Base-by-base conservation (phyloP, 2,329 filamentous ascomycete species). In the Arthrobotrys conoides region DNA sequence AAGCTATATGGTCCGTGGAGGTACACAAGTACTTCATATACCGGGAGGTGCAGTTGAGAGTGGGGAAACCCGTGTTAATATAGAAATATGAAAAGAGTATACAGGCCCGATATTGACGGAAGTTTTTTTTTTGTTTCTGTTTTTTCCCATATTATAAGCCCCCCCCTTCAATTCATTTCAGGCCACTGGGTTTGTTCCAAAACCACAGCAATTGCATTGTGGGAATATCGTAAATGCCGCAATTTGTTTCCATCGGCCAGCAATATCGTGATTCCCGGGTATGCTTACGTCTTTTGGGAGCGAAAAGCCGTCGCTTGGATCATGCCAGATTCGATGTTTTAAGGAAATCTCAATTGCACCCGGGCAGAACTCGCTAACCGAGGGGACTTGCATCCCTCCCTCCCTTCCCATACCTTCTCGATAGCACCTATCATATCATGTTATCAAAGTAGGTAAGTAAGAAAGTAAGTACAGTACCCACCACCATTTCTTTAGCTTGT, bases 251-350 rank as follows among this genome's bases (percentile, higher is more conserved):
- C 61, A 67, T 71, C 68, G 55, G 46, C 63, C 68, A 69, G 24
- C 68, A 14, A 41, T 67, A n/a, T 78, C 68, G 55, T 78, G 75
- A 68, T 72, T 78, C 68, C 73, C 75, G 61, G 75, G 75, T 77
- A 61, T 71, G 53, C 63, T 65, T 78, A 69, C 75, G 75, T 41
- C 75, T 78, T 71, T 71, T 33, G 38, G 36, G 72, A 48, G 22
- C 14, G 61, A 61, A 69, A 64, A 65, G 27, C 63, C 55, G 68
- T 78, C 75, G 75, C 68, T 78, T 78, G 44, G 68, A 78, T 65
- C 53, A 72, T 72, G 63, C 75, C 64, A 71, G 73, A 72, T 78
- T 72, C 63, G 48, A 72, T 71, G 38, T 14, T 68, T 69, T 20
- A 78, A 78, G 18, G 49, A 63, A 66, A 55, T 64, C 68, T 65